A percentile compares a stretch with the other conserved stretches of the same genome.
phyloP scores from a whole-genome alignment of 1,139 yeast species.

The Diutina pseudorugosa region DNA sequence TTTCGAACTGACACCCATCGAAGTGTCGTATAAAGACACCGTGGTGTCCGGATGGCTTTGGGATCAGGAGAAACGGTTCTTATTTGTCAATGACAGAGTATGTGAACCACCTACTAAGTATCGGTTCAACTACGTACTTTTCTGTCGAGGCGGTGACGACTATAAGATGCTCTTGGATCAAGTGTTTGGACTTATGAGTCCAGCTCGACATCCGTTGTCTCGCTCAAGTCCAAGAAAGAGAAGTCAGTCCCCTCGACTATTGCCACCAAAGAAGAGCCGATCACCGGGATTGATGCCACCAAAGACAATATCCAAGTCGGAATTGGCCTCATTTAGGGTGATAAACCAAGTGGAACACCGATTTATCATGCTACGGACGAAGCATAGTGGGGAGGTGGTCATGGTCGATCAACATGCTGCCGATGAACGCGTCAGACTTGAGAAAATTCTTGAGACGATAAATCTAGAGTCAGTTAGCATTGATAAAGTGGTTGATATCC shows the following conservation, averaged over 20 bases:
- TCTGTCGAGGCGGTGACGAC: not conserved
- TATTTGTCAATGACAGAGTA: not conserved
- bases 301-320: not conserved
- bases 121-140: not conserved
- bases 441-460: conserved; percentile 25
- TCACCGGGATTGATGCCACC: not conserved
- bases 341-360: conserved; percentile 45
- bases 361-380: conserved; percentile 36
- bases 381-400: conserved; percentile 13
- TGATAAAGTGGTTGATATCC: conserved; percentile 8
- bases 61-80: not conserved
- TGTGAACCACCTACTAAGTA: not conserved
- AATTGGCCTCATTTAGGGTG: conserved; percentile 7
- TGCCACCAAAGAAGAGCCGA: not conserved
- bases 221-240: not conserved
- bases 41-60: not conserved
- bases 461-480: conserved; percentile 10
- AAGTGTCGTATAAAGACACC: not conserved
- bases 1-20: not conserved
- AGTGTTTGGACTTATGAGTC: not conserved
- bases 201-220: not conserved
- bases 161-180: not conserved
- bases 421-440: conserved; percentile 57
- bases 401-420: conserved; percentile 70
- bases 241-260: not conserved